These are phyloP conservation scores for Sparassis latifolia DNA, from an alignment of 1,284 basidiomycete genomes.

Conservation along the genomic window DNA sequence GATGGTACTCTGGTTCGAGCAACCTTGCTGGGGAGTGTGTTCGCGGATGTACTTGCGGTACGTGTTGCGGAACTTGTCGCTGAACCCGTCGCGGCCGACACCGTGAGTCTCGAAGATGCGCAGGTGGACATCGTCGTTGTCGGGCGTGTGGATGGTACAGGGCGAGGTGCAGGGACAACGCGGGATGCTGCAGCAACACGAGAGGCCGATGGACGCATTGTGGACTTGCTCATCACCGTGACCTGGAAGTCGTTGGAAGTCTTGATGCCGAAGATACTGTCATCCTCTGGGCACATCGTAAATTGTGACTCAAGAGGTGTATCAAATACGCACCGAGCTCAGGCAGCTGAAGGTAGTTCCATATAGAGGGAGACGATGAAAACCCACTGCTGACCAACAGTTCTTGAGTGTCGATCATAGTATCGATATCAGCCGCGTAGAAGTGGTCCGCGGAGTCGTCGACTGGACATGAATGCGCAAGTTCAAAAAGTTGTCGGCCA, in stretches of 20 bases:
- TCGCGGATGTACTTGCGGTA: background rate
- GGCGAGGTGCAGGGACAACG: background rate
- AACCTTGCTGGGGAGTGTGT: background rate
- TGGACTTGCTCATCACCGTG: background rate
- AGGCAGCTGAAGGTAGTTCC: slow-evolving; percentile 14
- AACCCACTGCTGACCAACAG: slow-evolving; percentile 19
- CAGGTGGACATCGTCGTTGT: background rate
- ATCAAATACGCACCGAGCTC: slow-evolving; percentile 19
- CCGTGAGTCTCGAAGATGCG: background rate
- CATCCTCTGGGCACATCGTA: background rate
- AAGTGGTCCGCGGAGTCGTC: slow-evolving; percentile 25
- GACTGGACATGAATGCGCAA: slow-evolving; percentile 18
- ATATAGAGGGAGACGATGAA: slow-evolving; percentile 7
- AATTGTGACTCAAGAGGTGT: background rate
- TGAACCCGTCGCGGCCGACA: background rate
- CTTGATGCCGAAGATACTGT: background rate
- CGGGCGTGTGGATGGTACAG: background rate
- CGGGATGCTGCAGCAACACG: background rate
- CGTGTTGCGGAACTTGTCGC: background rate
- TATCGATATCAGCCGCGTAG: slow-evolving; percentile 22
- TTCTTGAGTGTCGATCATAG: slow-evolving; percentile 15
- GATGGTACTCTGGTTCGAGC: background rate
- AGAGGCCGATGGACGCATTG: background rate
- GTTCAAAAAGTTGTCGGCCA: slow-evolving; percentile 18
- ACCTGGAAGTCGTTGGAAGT: background rate